Percentiles rank a stretch among this genome's conserved stretches.
Conservation (phyloP, 495 filamentous ascomycete genomes). For the Terfezia boudieri region DNA sequence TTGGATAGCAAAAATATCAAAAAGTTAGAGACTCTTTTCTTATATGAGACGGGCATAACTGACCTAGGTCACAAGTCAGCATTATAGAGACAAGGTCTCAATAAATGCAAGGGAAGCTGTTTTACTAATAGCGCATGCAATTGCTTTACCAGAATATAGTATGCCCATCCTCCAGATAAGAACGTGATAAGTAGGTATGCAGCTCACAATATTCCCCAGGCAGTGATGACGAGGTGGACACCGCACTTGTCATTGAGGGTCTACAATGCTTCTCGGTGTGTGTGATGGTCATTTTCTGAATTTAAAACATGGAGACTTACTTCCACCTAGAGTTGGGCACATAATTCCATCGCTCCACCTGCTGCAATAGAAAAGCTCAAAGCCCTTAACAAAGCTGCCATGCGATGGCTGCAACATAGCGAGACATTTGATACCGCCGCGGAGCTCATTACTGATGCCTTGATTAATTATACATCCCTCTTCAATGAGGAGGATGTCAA, state of each 20-base stretch:
- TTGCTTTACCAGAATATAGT: conserved; percentile 18
- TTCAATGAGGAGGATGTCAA: conserved; percentile 32
- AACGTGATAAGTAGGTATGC: too few species aligned
- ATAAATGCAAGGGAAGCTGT: conserved; percentile 31
- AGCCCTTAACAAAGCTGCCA: conserved; percentile 30
- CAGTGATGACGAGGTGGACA: conserved; percentile 7
- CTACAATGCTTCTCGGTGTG: conserved; percentile 38
- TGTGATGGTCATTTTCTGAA: neutral
- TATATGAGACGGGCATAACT: neutral
- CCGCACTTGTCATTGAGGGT: conserved; percentile 24
- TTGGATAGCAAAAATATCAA: conserved; percentile 34
- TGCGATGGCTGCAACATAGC: conserved; percentile 32
- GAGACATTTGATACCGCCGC: conserved; percentile 35
- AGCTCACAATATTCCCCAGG: neutral
- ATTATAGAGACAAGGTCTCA: conserved; percentile 29
- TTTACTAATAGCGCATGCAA: conserved; percentile 25
- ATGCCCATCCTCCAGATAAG: neutral
- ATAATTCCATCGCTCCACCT: conserved; percentile 37
- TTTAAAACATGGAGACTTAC: conserved; percentile 1
- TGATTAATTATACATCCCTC: conserved; percentile 41
- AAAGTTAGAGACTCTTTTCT: conserved; percentile 24
- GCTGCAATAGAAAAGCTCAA: conserved; percentile 32
- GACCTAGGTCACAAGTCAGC: conserved; percentile 16
- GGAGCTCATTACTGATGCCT: conserved; percentile 40
- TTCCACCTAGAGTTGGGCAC: conserved; percentile 35